These are phyloP conservation scores for Vickermania ingenoplastis DNA, from an alignment of 208 protist species.

Conservation along the genomic window DNA sequence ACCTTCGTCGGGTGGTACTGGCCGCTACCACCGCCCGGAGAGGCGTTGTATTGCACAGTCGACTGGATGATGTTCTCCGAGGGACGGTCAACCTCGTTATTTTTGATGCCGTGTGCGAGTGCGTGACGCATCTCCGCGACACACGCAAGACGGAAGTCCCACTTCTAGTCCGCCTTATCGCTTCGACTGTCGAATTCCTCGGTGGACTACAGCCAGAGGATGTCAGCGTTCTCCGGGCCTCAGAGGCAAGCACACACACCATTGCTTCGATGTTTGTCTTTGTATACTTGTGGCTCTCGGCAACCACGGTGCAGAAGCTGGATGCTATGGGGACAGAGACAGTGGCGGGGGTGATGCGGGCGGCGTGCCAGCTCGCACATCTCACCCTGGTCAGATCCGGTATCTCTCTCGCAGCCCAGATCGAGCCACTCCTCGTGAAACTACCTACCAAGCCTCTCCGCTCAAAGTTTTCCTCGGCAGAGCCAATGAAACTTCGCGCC, in stretches of 20 bases:
- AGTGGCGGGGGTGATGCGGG: constrained; percentile 52
- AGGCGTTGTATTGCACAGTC: constrained; percentile 68
- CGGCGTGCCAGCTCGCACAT: constrained; percentile 51
- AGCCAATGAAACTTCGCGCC: constrained; percentile 41
- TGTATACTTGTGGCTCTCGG: constrained; percentile 68
- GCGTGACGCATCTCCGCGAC: constrained; percentile 50
- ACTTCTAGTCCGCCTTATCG: constrained; percentile 56
- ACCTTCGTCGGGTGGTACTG: constrained; percentile 46
- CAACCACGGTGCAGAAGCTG: constrained; percentile 56
- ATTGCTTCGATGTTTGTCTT: constrained; percentile 61
- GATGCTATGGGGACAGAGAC: constrained; percentile 68
- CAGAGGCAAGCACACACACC: constrained; percentile 50
- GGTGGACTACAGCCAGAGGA: constrained; percentile 43
- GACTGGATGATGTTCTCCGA: constrained; percentile 66
- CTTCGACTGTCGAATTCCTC: constrained; percentile 65
- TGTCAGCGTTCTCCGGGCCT: constrained; percentile 62
- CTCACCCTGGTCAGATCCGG: constrained; percentile 51
- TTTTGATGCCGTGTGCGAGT: constrained; percentile 79
- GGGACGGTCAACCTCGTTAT: constrained; percentile 78
- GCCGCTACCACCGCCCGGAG: constrained; percentile 52
- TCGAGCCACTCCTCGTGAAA: constrained; percentile 42
- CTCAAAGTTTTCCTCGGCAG: constrained; percentile 35
- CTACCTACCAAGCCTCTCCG: constrained; percentile 53
- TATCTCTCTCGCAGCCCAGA: constrained; percentile 24
- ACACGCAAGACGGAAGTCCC: constrained; percentile 38